These are phyloP conservation scores for Camelina sativa DNA, from an alignment of 345 rosid genomes.

Conservation along the genomic window DNA sequence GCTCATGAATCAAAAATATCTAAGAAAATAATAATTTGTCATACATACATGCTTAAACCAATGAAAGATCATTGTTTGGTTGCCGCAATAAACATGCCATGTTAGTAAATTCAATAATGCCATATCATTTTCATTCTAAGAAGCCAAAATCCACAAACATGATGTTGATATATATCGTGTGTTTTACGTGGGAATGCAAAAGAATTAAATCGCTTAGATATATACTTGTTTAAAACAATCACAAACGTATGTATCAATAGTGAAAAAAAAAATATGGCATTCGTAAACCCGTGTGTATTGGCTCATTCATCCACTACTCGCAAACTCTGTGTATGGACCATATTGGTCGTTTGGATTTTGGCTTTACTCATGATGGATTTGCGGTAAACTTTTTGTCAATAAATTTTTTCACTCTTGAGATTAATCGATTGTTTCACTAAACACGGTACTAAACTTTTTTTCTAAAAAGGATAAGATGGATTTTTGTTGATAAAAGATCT, in stretches of 20 bases:
- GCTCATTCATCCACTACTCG: neutral
- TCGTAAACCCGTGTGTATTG: neutral
- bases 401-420: neutral
- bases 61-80: too few species aligned
- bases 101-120: constrained; percentile 3
- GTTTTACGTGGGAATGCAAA: constrained; percentile 17
- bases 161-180: constrained; percentile 29
- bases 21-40: neutral
- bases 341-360: neutral
- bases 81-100: constrained; percentile 36
- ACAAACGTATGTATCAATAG: neutral
- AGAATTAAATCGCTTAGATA: neutral
- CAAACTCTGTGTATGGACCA: neutral
- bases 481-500: constrained; percentile 6
- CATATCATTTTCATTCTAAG: constrained; percentile 19
- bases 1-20: neutral
- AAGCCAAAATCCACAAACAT: constrained; percentile 17
- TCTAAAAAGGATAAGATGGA: neutral
- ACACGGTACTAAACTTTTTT: neutral
- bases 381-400: neutral
- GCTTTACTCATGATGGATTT: neutral
- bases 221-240: neutral
- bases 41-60: constrained; percentile 6
- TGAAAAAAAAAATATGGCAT: neutral
- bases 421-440: neutral